Percentiles rank a stretch among this genome's conserved stretches.
These are phyloP conservation scores for Aspergillus indologenus DNA, from an alignment of 495 filamentous ascomycete genomes.

Conservation along the genomic window DNA sequence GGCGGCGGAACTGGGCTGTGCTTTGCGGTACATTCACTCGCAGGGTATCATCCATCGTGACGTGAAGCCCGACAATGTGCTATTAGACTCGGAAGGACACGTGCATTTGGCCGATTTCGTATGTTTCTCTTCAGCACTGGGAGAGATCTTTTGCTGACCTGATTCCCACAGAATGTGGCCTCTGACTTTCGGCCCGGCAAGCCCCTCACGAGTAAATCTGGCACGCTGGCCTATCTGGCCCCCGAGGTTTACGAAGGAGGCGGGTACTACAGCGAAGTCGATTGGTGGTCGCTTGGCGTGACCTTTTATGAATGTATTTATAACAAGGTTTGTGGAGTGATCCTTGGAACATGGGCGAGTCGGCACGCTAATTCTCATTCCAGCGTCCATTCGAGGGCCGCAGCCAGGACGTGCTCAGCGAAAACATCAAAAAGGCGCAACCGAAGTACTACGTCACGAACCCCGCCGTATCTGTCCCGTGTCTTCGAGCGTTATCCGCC, in stretches of 20 bases:
- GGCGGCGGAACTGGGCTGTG: constrained; percentile 92
- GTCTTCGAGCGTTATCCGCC: constrained; percentile 78
- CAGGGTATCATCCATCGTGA: constrained; percentile 95
- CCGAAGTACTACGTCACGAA: constrained; percentile 86
- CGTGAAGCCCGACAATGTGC: constrained; percentile 94
- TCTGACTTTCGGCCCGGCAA: constrained; percentile 86
- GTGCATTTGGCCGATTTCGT: constrained; percentile 98
- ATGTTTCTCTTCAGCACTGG: constrained; percentile 31
- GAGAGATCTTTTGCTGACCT: constrained; percentile 6
- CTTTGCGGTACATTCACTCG: constrained; percentile 83
- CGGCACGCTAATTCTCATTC: constrained; percentile 25
- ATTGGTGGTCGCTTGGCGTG: constrained; percentile 98
- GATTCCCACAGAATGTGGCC: constrained; percentile 75
- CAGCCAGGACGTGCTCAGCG: constrained; percentile 73
- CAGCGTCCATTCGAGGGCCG: constrained; percentile 89
- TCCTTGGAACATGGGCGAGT: background rate
- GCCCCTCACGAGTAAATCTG: constrained; percentile 88
- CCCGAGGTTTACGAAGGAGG: constrained; percentile 90
- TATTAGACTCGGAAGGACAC: constrained; percentile 91
- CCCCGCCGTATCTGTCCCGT: constrained; percentile 80
- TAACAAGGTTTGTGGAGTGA: constrained; percentile 69
- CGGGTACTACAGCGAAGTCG: constrained; percentile 83
- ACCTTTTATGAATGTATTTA: constrained; percentile 99
- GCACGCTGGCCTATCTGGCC: constrained; percentile 91
- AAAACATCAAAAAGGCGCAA: constrained; percentile 75